Conservation (phyloP, 1,139 yeast genomes). For the Taiozyma sp. region DNA sequence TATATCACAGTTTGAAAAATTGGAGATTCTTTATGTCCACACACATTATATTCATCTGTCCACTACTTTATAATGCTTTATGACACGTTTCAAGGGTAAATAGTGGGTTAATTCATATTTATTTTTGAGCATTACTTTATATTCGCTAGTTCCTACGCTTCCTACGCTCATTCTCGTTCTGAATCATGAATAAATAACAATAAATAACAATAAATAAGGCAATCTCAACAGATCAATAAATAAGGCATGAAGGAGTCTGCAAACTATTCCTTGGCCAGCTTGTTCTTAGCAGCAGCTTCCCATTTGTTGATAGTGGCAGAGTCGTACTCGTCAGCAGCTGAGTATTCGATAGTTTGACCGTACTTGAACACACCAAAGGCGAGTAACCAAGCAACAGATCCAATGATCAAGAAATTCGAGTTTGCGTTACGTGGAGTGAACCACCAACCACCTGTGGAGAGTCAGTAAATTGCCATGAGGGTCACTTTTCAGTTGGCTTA, state of each 20-base stretch:
- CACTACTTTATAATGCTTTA: neutral
- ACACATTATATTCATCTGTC: neutral
- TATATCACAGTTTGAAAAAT: neutral
- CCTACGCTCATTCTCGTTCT: neutral
- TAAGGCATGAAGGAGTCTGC: neutral
- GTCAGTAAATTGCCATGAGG: conserved; percentile 8
- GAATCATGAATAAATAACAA: conserved; percentile 4
- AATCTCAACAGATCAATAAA: neutral
- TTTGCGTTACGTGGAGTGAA: conserved; percentile 21
- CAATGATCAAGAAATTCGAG: conserved; percentile 14
- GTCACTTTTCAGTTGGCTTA: conserved; percentile 2
- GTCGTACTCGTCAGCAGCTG: conserved; percentile 16
- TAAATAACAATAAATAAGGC: conserved; percentile 8
- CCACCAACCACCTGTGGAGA: conserved; percentile 22
- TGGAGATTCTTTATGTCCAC: neutral
- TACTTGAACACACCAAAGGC: conserved; percentile 14
- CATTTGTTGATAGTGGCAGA: conserved; percentile 17
- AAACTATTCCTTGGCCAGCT: neutral
- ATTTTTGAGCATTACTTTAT: neutral
- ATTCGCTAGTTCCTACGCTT: neutral
- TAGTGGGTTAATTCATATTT: neutral
- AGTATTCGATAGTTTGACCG: conserved; percentile 12
- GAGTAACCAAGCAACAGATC: conserved; percentile 10
- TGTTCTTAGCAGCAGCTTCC: conserved; percentile 20
- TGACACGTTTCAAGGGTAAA: neutral